These are phyloP conservation scores for Plasmodium inui DNA, from an alignment of 169 alveolate species.

Conservation along the genomic window DNA sequence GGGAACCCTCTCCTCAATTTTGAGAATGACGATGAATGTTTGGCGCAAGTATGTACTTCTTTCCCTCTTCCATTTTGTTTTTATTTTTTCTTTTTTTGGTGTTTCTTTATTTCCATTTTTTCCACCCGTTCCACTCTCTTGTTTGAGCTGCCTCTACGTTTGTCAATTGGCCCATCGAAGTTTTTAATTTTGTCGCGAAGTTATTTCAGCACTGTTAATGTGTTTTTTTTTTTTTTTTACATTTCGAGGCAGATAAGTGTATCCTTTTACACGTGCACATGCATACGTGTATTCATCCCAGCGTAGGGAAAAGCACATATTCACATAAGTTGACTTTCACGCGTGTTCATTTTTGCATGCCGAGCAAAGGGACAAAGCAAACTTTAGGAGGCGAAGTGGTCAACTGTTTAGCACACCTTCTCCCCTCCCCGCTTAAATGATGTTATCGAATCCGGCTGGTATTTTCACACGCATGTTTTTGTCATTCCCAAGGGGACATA, in stretches of 20 bases:
- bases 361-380: neutral
- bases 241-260: neutral
- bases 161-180: neutral
- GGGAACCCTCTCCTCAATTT: neutral
- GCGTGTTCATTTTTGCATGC: neutral
- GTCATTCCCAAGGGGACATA: conserved; percentile 1
- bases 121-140: neutral
- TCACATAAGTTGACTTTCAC: neutral
- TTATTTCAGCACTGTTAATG: neutral
- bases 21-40: neutral
- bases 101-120: conserved; percentile 1
- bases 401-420: neutral
- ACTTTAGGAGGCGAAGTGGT: neutral
- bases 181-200: neutral
- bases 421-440: neutral
- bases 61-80: neutral
- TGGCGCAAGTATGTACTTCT: neutral
- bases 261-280: conserved; percentile 13
- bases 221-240: neutral
- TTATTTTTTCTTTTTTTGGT: neutral
- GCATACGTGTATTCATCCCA: neutral
- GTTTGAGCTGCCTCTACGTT: neutral
- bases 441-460: neutral
- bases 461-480: neutral
- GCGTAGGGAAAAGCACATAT: neutral